Evolutionary conservation across 2,329 filamentous ascomycete species (phyloP).

Genomic region (Microsporum audouinii): DNA sequence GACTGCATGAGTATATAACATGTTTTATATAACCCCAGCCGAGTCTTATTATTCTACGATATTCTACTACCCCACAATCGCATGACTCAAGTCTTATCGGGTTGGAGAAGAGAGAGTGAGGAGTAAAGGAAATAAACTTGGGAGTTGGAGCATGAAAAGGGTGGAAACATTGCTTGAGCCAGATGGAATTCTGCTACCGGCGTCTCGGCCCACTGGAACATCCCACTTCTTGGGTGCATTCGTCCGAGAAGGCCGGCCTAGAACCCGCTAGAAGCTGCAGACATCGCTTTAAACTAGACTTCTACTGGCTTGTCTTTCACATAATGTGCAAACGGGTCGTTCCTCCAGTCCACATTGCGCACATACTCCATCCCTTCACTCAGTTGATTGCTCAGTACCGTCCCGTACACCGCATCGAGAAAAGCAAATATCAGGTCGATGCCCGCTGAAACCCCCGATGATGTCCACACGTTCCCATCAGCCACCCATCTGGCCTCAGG

Average conservation of each 20-base stretch:
- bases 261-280: neutral
- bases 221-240: neutral
- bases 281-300: neutral
- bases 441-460: constrained; percentile 51
- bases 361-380: constrained; percentile 48
- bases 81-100: neutral
- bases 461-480: constrained; percentile 57
- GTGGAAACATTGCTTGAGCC: neutral
- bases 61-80: neutral
- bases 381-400: constrained; percentile 38
- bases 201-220: neutral
- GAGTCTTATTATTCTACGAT: neutral
- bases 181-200: neutral
- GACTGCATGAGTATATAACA: neutral
- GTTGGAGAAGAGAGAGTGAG: neutral
- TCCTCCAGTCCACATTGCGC: constrained; percentile 39
- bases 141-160: neutral
- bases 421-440: constrained; percentile 52
- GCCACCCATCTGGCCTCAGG: constrained; percentile 51
- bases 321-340: constrained; percentile 44
- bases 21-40: neutral
- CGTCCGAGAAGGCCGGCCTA: neutral
- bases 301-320: neutral
- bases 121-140: neutral
- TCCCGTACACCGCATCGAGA: constrained; percentile 44